Base-by-base conservation (phyloP, 306 rosid species). In the Castanopsis chinensis region DNA sequence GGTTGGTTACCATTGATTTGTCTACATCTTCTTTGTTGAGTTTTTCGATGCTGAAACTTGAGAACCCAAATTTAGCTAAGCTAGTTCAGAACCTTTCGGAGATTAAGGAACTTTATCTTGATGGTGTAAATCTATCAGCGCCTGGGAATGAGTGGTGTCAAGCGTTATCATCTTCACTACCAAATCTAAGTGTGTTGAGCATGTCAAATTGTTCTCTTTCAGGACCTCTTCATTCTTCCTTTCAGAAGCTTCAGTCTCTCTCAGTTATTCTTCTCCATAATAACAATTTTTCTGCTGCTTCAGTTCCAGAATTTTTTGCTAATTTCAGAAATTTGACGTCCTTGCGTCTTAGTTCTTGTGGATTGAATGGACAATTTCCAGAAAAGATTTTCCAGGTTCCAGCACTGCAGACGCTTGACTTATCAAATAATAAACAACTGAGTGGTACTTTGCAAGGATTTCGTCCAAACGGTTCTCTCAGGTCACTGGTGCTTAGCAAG, bases 111-210 rank as follows among this genome's bases (percentile, higher is more conserved):
- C 58, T 91, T 20, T 23, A 64, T 83, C 73, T 93, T 0, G 91
- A 93, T 74, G 89, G 92, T 67, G 86, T 87, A 2, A 33, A 1
- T 9, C 69, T 88, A 76, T 78, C 88, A 30, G 87, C 83, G 1
- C 3, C 8, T 6, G 90, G 89, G 25, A 1, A 71, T 0, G 75
- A 90, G 15, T 91, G 98, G 98, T 21, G 86, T 49, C 45, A 56
- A 18, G 85, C 80, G 1, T n/a, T 86, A 43, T 51, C n/a, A 8
- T 59, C 65, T 59, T 35, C 41, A 1, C 2, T 88, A 23, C 80
- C 15, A 33, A 37, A 5, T 0, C 69, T 89, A 3, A 77, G 78
- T 49, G 86, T 82, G 35, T 3, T 89, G 51, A 73, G 78, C 74
- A 78, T 89, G 86, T 19, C 71, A 0, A 0, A 0, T 0, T 86